Conservation (phyloP, 257 asterid species). For the Agastache rugosa region DNA sequence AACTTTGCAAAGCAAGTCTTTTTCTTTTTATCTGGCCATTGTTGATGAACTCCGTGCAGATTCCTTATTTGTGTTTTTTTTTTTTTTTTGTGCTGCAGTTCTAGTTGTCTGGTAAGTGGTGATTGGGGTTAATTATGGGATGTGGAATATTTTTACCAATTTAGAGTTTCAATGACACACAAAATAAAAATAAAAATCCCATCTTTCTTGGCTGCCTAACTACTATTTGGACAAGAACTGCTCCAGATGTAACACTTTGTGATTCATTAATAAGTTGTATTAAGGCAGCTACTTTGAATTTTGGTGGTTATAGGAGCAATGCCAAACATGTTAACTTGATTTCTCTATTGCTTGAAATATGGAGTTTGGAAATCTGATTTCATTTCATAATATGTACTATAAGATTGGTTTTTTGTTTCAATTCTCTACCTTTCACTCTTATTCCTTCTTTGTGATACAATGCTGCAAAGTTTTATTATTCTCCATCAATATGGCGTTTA, state of each 20-base stretch:
- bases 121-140: conserved; percentile 12
- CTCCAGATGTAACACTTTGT: background rate
- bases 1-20: background rate
- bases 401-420: background rate
- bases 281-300: background rate
- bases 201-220: background rate
- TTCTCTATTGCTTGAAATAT: background rate
- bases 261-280: background rate
- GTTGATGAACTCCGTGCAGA: background rate
- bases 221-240: background rate
- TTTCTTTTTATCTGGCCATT: background rate
- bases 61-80: background rate
- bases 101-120: background rate
- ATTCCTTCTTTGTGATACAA: background rate
- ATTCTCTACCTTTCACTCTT: background rate
- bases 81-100: background rate
- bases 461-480: background rate
- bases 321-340: conserved; percentile 1
- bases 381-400: background rate
- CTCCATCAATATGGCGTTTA: background rate
- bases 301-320: background rate
- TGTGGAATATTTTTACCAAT: background rate
- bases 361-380: too few relatives aligned
- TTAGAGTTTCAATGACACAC: background rate
- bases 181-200: background rate